Evolutionary conservation across 2,329 filamentous ascomycete genomes (phyloP), one percentile per base, ranked within the genome.

Genomic region (Trichoderma guizhouense): DNA sequence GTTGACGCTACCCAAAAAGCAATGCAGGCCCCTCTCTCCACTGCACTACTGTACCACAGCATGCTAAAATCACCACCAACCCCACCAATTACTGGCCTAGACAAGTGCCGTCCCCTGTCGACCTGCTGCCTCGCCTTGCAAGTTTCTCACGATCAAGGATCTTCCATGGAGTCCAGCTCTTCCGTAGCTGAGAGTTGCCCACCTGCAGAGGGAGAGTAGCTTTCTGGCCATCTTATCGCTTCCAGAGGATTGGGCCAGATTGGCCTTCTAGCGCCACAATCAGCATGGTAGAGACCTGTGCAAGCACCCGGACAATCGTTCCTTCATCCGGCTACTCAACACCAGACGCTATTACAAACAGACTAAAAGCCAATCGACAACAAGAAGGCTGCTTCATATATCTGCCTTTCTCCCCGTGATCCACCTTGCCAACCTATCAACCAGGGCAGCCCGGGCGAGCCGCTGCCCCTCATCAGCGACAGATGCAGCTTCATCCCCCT

Each of bases 361-460:
- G 28, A 34, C 65, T 69, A 43, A 60, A 69, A 43, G 21, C 36
- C 66, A 69, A 61, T 61, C n/a, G 36, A 61, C 66, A 26, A 47
- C 15, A 43, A 47, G 55, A 61, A 60, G 66, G 53, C n/a, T 69
- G 66, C 55, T 60, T 69, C 30, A 69, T 61, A 47, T 69, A 61
- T 69, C 66, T 69, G 24, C 65, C 53, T 68, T 68, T 53, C 36
- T 39, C 36, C 65, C 65, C 65, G 65, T 61, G 66, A 69, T 61
- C 66, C 66, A 69, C 55, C 66, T 34, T 7, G 9, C 55, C 55
- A 60, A 47, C 21, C 55, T 51, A 60, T 69, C 18, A 39, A 61
- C 66, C 55, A 69, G 66, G 66, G 66, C 66, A 61, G 58, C 55
- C 66, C 66, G 66, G 66, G 66, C 66, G 36, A 69, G 66, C 66